Percentiles rank a stretch among this genome's conserved stretches.
Conservation (phyloP, 345 rosid genomes). For the Bruguiera parviflora region DNA sequence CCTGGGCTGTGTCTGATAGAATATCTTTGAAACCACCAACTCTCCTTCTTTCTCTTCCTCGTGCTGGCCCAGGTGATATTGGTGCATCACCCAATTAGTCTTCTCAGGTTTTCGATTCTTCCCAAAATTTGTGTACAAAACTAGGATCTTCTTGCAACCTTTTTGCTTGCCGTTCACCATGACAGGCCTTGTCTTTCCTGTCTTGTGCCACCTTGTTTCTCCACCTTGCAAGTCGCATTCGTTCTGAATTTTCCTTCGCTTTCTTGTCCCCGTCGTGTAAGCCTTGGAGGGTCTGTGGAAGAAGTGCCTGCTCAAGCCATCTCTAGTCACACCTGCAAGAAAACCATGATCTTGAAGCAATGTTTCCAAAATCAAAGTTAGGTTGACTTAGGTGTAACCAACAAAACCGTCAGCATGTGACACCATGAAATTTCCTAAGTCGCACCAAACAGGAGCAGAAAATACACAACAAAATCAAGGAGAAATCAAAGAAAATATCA, state of each 20-base stretch:
- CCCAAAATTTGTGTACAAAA: conserved; percentile 91
- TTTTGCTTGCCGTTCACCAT: conserved; percentile 90
- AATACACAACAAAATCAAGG: not conserved
- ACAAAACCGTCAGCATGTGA: not conserved
- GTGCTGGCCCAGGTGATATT: conserved; percentile 87
- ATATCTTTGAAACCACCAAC: conserved; percentile 93
- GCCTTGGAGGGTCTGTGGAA: conserved; percentile 99
- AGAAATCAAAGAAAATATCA: not conserved
- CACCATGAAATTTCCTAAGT: conserved; percentile 20
- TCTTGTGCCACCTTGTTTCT: conserved; percentile 99
- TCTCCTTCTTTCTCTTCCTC: conserved; percentile 99
- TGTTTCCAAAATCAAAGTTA: conserved; percentile 47
- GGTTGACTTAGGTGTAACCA: conserved; percentile 64
- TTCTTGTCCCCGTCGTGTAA: conserved; percentile 96
- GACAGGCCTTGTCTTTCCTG: conserved; percentile 97
- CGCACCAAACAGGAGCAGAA: conserved; percentile 27
- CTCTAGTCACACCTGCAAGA: conserved; percentile 88
- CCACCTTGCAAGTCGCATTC: conserved; percentile 97
- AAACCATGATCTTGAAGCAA: conserved; percentile 2
- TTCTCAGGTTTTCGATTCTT: conserved; percentile 95
- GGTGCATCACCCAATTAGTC: conserved; percentile 99
- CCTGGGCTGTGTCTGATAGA: conserved; percentile 97
- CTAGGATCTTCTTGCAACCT: conserved; percentile 94
- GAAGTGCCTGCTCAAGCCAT: conserved; percentile 96
- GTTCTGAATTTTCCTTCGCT: conserved; percentile 89